A percentile compares a stretch with the other conserved stretches of the same genome.
phyloP scores from a whole-genome alignment of 257 asterid species.

The Solanum bulbocastanum region DNA sequence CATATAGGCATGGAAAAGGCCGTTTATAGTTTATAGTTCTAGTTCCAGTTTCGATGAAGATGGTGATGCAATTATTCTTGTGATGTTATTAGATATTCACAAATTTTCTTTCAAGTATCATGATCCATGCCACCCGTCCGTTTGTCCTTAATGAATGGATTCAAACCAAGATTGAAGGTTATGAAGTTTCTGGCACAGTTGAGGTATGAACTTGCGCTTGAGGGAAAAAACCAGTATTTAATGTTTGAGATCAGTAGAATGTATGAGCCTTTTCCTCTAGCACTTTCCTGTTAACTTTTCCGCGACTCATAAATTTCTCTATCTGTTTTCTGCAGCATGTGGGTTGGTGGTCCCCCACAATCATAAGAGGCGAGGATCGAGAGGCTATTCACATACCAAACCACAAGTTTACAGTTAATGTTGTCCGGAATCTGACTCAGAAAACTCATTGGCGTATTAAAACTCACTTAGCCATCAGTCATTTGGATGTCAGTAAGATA shows the following conservation, averaged over 20 bases:
- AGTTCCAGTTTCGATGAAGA: background rate
- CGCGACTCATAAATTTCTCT: background rate
- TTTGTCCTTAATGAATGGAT: constrained; percentile 92
- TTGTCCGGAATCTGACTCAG: constrained; percentile 81
- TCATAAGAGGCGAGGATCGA: constrained; percentile 93
- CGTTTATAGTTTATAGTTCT: background rate
- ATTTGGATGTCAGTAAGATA: constrained; percentile 82
- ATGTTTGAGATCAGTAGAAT: background rate
- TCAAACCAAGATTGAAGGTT: constrained; percentile 92
- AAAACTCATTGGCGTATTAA: constrained; percentile 94
- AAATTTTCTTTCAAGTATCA: constrained; percentile 93
- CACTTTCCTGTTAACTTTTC: background rate
- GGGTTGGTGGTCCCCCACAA: constrained; percentile 98
- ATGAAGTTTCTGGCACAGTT: constrained; percentile 97
- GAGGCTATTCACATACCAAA: constrained; percentile 97
- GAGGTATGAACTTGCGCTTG: constrained; percentile 44
- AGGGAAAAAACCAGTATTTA: background rate
- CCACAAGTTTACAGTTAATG: constrained; percentile 86
- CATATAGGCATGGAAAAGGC: background rate
- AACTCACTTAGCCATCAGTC: constrained; percentile 84
- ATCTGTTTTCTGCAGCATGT: constrained; percentile 48
- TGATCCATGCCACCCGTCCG: constrained; percentile 93
- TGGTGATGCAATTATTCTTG: background rate
- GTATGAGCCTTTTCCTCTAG: background rate
- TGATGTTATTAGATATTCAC: constrained; percentile 69